These are phyloP conservation scores for Asclepias syriaca DNA, from an alignment of 257 asterid species.

Conservation along the genomic window DNA sequence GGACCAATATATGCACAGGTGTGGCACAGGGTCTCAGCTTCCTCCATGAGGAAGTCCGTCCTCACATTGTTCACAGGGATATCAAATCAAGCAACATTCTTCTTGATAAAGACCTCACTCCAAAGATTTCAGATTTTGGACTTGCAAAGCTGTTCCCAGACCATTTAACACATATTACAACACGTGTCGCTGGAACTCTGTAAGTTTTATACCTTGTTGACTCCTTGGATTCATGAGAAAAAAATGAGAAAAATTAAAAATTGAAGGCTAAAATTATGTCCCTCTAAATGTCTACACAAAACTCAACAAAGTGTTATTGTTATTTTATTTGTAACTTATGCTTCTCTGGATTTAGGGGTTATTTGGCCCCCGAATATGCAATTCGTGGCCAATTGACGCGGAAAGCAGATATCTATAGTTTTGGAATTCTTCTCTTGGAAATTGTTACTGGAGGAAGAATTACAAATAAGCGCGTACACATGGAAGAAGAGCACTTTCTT, in stretches of 20 bases:
- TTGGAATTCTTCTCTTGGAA: constrained; percentile 79
- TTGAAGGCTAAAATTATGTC: not conserved
- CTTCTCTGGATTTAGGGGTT: constrained; percentile 53
- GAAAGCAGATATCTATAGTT: constrained; percentile 86
- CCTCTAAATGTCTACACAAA: not conserved
- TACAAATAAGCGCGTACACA: constrained; percentile 61
- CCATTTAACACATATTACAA: constrained; percentile 70
- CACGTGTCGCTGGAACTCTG: constrained; percentile 93
- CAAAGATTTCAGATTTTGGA: constrained; percentile 92
- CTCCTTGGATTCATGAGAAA: constrained; percentile 1
- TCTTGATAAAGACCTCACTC: constrained; percentile 69
- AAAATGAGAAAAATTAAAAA: not conserved
- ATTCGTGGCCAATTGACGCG: constrained; percentile 76
- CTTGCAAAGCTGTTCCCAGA: constrained; percentile 81
- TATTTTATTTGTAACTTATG: not conserved
- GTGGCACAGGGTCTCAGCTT: constrained; percentile 76
- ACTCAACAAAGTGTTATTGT: not conserved
- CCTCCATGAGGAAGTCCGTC: constrained; percentile 75
- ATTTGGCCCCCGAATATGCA: constrained; percentile 96
- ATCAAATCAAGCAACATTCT: constrained; percentile 87
- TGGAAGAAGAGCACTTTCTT: constrained; percentile 57
- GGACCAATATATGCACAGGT: constrained; percentile 62
- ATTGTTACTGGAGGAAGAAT: constrained; percentile 73
- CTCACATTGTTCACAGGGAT: constrained; percentile 82
- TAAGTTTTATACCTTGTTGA: constrained; percentile 31